Evolutionary conservation across 495 filamentous ascomycete genomes (phyloP).

Genomic region (Pyrenula aspistea): DNA sequence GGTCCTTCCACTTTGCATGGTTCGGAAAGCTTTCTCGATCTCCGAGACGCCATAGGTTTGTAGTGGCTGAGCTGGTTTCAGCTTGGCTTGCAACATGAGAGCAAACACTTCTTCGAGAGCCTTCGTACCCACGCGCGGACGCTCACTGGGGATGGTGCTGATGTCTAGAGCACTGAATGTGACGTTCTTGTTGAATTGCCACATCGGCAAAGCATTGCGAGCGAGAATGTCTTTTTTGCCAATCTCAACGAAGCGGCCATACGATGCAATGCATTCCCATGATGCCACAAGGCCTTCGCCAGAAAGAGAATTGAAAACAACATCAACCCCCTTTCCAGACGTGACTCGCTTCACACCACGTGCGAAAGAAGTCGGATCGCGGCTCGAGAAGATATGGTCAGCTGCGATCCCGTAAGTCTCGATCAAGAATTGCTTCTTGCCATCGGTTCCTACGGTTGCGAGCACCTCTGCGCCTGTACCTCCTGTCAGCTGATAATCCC

Average conservation of each 20-base stretch:
- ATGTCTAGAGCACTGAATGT: slow-evolving; percentile 23
- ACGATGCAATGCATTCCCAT: slow-evolving; percentile 36
- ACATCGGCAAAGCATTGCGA: slow-evolving; percentile 18
- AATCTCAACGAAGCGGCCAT: slow-evolving; percentile 26
- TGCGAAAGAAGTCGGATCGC: slow-evolving; percentile 30
- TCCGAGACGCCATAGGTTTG: slow-evolving; percentile 19
- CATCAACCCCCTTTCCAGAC: slow-evolving; percentile 41
- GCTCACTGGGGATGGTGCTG: slow-evolving; percentile 3
- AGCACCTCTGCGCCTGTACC: slow-evolving; percentile 23
- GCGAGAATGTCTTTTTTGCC: slow-evolving; percentile 36
- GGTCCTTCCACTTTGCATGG: slow-evolving; percentile 5
- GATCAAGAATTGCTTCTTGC: slow-evolving; percentile 26
- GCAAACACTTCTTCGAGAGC: neutral
- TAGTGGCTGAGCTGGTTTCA: slow-evolving; percentile 12
- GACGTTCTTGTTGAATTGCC: slow-evolving; percentile 14
- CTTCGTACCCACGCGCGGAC: neutral
- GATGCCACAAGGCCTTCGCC: slow-evolving; percentile 30
- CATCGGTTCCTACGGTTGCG: slow-evolving; percentile 28
- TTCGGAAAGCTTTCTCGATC: slow-evolving; percentile 25
- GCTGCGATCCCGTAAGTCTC: slow-evolving; percentile 22
- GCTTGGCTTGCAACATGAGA: neutral
- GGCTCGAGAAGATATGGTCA: slow-evolving; percentile 37
- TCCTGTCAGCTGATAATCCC: slow-evolving; percentile 26
- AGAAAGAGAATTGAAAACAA: slow-evolving; percentile 37
- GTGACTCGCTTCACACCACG: slow-evolving; percentile 37